These are phyloP conservation scores for Fusarium pilosicola DNA, from an alignment of 2,329 filamentous ascomycete genomes.

Conservation along the genomic window DNA sequence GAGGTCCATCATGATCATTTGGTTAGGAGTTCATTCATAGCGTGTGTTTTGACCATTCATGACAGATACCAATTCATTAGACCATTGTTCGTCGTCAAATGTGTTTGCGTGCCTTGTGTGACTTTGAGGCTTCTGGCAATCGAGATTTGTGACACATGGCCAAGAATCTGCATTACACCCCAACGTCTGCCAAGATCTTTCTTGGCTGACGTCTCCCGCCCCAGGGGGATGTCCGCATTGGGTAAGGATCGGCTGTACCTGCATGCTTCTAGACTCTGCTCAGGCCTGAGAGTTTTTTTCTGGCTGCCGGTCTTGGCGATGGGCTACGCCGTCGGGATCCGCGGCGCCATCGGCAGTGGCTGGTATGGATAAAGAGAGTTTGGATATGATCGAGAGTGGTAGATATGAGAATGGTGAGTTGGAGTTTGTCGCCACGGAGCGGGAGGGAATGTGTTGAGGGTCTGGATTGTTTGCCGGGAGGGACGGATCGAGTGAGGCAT, in stretches of 20 bases:
- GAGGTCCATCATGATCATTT: slow-evolving; percentile 10
- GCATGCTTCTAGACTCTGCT: slow-evolving; percentile 7
- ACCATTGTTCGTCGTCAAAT: not conserved
- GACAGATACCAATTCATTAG: slow-evolving; percentile 3
- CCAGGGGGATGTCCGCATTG: not conserved
- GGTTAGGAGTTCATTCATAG: slow-evolving; percentile 32
- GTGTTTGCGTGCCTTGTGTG: not conserved
- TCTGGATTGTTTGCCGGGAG: not conserved
- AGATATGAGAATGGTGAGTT: too few relatives aligned
- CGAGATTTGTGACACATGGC: not conserved
- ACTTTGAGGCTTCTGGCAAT: not conserved
- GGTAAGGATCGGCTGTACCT: slow-evolving; percentile 17
- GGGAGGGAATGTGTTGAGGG: not conserved
- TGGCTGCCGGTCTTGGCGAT: slow-evolving; percentile 2
- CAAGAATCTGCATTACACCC: not conserved
- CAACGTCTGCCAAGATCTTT: slow-evolving; percentile 13
- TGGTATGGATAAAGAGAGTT: not conserved
- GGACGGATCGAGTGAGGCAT: not conserved
- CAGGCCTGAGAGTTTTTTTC: not conserved
- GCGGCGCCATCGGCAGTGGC: not conserved
- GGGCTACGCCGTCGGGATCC: not conserved
- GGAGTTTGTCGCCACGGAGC: not conserved
- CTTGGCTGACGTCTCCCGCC: slow-evolving; percentile 31
- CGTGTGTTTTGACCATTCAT: slow-evolving; percentile 30
- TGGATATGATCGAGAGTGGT: not conserved